These are phyloP conservation scores for Hanseniaspora hatyaiensis DNA, from an alignment of 805 yeast species.

Conservation along the genomic window DNA sequence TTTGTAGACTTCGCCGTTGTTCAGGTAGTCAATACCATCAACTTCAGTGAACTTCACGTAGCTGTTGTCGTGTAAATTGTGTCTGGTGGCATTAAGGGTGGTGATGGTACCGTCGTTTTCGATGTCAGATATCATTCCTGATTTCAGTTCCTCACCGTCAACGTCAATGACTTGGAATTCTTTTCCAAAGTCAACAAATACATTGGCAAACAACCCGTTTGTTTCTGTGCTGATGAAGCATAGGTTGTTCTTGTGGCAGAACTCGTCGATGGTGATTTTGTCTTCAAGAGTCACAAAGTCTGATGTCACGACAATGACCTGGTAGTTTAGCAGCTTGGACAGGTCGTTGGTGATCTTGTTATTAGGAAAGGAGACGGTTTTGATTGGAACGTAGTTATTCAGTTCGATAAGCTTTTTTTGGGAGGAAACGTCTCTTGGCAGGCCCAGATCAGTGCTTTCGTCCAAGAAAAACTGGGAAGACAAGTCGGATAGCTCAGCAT, in stretches of 20 bases:
- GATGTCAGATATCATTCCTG: constrained; percentile 82
- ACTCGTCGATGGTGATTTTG: constrained; percentile 61
- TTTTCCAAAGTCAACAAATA: constrained; percentile 84
- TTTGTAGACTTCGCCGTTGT: constrained; percentile 61
- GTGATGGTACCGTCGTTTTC: constrained; percentile 86
- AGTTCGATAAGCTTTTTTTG: constrained; percentile 61
- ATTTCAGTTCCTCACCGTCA: constrained; percentile 83
- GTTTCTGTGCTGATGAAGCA: constrained; percentile 73
- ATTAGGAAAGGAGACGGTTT: constrained; percentile 35
- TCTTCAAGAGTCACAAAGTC: constrained; percentile 54
- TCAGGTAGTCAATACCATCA: constrained; percentile 62
- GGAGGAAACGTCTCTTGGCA: constrained; percentile 63
- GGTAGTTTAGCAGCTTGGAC: constrained; percentile 42
- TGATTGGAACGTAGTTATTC: constrained; percentile 80
- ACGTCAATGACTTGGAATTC: constrained; percentile 69
- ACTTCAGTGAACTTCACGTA: constrained; percentile 79
- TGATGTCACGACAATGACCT: constrained; percentile 74
- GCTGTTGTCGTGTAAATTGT: constrained; percentile 86
- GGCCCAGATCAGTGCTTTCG: constrained; percentile 56
- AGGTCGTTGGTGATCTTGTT: constrained; percentile 2
- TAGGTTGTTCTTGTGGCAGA: constrained; percentile 61
- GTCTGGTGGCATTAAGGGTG: constrained; percentile 82
- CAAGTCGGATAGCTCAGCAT: constrained; percentile 56
- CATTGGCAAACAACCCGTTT: constrained; percentile 77
- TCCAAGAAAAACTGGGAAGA: constrained; percentile 80